Evolutionary conservation across 2,329 filamentous ascomycete genomes (phyloP).

Genomic region (Fusarium armeniacum): DNA sequence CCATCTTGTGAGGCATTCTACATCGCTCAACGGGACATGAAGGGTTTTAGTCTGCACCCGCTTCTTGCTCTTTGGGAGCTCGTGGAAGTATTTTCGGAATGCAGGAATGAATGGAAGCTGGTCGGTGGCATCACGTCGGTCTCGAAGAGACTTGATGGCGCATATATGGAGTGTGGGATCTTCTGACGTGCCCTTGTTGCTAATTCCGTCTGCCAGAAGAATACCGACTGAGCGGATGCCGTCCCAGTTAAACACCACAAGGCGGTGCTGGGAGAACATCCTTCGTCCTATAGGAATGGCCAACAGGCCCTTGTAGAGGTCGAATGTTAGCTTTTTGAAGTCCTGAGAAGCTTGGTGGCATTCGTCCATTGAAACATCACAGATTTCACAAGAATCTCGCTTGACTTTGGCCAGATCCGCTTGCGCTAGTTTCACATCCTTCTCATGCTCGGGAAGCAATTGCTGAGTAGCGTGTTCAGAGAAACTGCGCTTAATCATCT

Average conservation of each 20-base stretch:
- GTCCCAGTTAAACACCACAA: slow-evolving; percentile 89
- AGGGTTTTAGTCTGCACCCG: slow-evolving; percentile 77
- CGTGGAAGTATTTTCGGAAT: slow-evolving; percentile 77
- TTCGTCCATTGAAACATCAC: slow-evolving; percentile 82
- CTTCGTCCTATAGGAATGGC: slow-evolving; percentile 85
- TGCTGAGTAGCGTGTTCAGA: slow-evolving; percentile 98
- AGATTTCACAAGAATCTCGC: slow-evolving; percentile 84
- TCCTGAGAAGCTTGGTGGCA: slow-evolving; percentile 88
- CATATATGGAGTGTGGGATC: slow-evolving; percentile 81
- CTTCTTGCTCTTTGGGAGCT: slow-evolving; percentile 74
- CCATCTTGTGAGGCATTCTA: slow-evolving; percentile 87
- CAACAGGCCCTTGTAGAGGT: slow-evolving; percentile 82
- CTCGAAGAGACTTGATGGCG: slow-evolving; percentile 78
- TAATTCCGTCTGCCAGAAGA: slow-evolving; percentile 81
- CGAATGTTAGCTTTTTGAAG: slow-evolving; percentile 82
- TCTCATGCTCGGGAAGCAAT: slow-evolving; percentile 93
- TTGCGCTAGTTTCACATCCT: slow-evolving; percentile 91
- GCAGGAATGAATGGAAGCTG: slow-evolving; percentile 83
- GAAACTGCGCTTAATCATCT: slow-evolving; percentile 99
- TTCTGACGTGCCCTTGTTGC: slow-evolving; percentile 67
- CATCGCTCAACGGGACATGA: slow-evolving; percentile 79
- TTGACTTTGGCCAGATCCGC: slow-evolving; percentile 92
- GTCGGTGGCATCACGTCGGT: slow-evolving; percentile 83
- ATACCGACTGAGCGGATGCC: slow-evolving; percentile 87
- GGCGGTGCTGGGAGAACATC: slow-evolving; percentile 79